Evolutionary conservation across 108 stramenopile genomes (phyloP), one percentile per base, ranked within the genome.

Genomic region (Nannochloropsis oceanica): DNA sequence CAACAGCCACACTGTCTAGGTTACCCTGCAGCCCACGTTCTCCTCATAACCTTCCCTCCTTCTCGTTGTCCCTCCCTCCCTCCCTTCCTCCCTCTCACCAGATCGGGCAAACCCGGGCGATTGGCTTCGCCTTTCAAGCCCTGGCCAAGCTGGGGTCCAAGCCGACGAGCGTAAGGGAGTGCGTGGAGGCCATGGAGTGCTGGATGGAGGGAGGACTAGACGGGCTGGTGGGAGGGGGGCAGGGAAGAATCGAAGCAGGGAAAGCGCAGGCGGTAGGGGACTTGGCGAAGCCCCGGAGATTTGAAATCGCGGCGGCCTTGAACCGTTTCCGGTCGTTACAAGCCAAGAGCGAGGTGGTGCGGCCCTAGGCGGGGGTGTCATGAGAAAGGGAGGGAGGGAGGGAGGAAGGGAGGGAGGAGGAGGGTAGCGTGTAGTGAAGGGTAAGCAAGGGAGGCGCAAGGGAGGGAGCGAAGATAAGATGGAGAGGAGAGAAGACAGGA

Each of bases 271-370:
- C 80, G 79, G 8, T 83, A 18, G 90, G 89, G 12, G 80, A 91
- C 81, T 46, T 88, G 25, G 87, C 90, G 8, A 44, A 84, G 24
- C 91, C 91, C 27, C n/a, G 91, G 50, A 81, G 90, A 11, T 91
- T 90, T 50, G 91, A 92, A 87, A 25, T 90, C 27, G 90, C 90
- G 18, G 87, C 86, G 14, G 87, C 87, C 8, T 20, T 90, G 24
- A 88, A 88, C 42, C 80, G 90, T n/a, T 84, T 88, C 26, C 87
- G 90, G 7, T 80, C 86, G 26, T 82, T 82, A 43, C 42, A 82
- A 22, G 82, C 27, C 42, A 22, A 12, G 42, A 82, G 82, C 82
- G 42, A 43, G 13, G 42, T 42, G 27, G 27, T 22, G 22, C 42
- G 12, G 3, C n/a, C 82, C 14, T 26, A 12, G 20, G 34, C 12